A percentile compares a stretch with the other conserved stretches of the same genome.
Conservation (phyloP, 2,329 filamentous ascomycete species). For the Madurella mycetomatis region DNA sequence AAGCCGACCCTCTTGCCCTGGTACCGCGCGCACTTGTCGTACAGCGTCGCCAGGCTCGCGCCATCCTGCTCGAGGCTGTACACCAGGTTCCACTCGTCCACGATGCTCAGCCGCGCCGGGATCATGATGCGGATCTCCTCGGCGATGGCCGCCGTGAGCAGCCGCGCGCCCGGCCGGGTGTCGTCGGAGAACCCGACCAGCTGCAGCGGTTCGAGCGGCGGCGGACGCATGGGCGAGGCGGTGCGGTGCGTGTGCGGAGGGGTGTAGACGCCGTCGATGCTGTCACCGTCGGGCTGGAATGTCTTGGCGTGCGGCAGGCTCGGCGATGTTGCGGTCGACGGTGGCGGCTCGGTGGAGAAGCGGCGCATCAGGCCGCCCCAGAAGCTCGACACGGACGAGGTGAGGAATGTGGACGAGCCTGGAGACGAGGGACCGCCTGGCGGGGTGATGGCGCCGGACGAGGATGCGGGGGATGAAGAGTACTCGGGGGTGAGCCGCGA, state of each 20-base stretch:
- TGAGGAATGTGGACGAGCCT: slow-evolving; percentile 28
- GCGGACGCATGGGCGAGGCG: slow-evolving; percentile 77
- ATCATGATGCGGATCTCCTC: slow-evolving; percentile 91
- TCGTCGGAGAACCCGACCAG: slow-evolving; percentile 61
- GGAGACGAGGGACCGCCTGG: slow-evolving; percentile 22
- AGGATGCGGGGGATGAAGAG: slow-evolving; percentile 25
- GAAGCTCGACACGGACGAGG: slow-evolving; percentile 37
- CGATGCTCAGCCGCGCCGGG: slow-evolving; percentile 79
- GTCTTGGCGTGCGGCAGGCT: slow-evolving; percentile 25
- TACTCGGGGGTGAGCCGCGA: slow-evolving; percentile 16
- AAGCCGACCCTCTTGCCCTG: slow-evolving; percentile 73
- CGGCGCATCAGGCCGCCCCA: slow-evolving; percentile 64
- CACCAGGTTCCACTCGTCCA: slow-evolving; percentile 78
- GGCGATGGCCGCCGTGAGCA: slow-evolving; percentile 70
- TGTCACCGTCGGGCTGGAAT: slow-evolving; percentile 25
- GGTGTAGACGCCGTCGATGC: slow-evolving; percentile 56
- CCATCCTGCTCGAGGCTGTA: slow-evolving; percentile 94
- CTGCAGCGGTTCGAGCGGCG: slow-evolving; percentile 76
- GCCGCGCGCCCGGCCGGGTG: slow-evolving; percentile 55
- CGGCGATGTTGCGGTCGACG: slow-evolving; percentile 16
- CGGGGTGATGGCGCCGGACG: slow-evolving; percentile 29
- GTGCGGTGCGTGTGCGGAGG: slow-evolving; percentile 53
- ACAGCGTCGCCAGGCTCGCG: slow-evolving; percentile 79
- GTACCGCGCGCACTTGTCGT: slow-evolving; percentile 69
- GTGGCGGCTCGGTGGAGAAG: slow-evolving; percentile 49